A percentile compares a stretch with the other conserved stretches of the same genome.
Conservation (phyloP, 73 alveolate species). For the Tetrahymena thermophila region DNA sequence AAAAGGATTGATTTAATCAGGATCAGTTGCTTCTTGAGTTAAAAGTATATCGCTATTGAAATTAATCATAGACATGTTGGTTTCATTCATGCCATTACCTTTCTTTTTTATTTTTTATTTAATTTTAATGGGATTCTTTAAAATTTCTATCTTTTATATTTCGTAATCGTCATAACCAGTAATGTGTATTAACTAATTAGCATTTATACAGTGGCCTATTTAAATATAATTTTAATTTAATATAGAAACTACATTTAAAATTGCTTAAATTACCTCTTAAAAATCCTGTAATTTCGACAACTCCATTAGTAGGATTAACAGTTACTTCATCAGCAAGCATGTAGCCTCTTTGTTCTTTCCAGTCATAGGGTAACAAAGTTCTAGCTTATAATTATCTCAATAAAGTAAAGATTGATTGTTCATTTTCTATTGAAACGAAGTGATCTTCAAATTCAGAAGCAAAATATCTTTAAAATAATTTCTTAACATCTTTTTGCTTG, state of each 20-base stretch:
- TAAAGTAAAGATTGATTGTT: conserved; percentile 52
- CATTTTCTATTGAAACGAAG: conserved; percentile 54
- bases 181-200: conserved; percentile 84
- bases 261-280: conserved; percentile 44
- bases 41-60: background rate
- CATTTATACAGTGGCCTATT: conserved; percentile 50
- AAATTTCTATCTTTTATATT: conserved; percentile 11
- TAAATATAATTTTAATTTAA: background rate
- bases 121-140: background rate
- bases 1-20: background rate
- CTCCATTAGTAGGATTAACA: conserved; percentile 41
- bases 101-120: background rate
- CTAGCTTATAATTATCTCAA: conserved; percentile 66
- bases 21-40: background rate
- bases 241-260: no score
- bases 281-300: conserved; percentile 76
- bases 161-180: conserved; percentile 92
- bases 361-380: conserved; percentile 63
- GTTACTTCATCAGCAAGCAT: conserved; percentile 69
- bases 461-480: conserved; percentile 83
- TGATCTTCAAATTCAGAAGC: conserved; percentile 82
- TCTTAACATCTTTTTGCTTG: conserved; percentile 77
- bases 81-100: background rate
- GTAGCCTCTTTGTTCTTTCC: conserved; percentile 78
- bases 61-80: background rate